Conservation (phyloP, 202 grass and related monocot species). For the Carex arenaria region DNA sequence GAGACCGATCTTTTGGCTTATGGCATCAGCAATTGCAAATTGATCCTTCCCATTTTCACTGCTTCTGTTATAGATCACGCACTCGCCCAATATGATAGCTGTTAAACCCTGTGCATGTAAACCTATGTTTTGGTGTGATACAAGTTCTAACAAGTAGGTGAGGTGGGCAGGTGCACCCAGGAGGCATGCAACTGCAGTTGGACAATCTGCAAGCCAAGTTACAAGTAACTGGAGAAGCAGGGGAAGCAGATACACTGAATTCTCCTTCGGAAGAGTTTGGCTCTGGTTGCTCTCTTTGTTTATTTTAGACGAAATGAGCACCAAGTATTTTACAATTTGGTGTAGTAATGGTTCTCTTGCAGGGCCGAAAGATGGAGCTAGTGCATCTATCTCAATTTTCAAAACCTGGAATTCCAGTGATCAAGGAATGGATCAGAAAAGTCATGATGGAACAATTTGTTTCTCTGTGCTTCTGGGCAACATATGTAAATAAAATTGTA, state of each 20-base stretch:
- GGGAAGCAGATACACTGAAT: slow-evolving; percentile 42
- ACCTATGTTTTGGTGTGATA: slow-evolving; percentile 56
- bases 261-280: slow-evolving; percentile 35
- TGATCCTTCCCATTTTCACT: slow-evolving; percentile 65
- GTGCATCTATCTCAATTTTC: slow-evolving; percentile 70
- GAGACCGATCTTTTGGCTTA: slow-evolving; percentile 88
- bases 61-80: slow-evolving; percentile 73
- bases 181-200: slow-evolving; percentile 81
- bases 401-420: slow-evolving; percentile 51
- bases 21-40: slow-evolving; percentile 78
- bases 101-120: slow-evolving; percentile 73
- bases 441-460: slow-evolving; percentile 13
- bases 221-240: slow-evolving; percentile 81
- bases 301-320: slow-evolving; percentile 55
- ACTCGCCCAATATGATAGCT: slow-evolving; percentile 80
- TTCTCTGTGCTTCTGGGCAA: slow-evolving; percentile 13
- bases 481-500: slow-evolving; percentile 42
- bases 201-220: slow-evolving; percentile 75
- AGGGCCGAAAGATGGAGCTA: slow-evolving; percentile 63
- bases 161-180: slow-evolving; percentile 66
- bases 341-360: slow-evolving; percentile 67
- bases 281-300: slow-evolving; percentile 48
- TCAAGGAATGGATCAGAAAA: slow-evolving; percentile 8
- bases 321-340: slow-evolving; percentile 72
- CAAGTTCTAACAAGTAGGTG: slow-evolving; percentile 79